Evolutionary conservation across 495 filamentous ascomycete species (phyloP), one percentile per base, ranked within the genome.

Genomic region (Aspergillus cavernicola): DNA sequence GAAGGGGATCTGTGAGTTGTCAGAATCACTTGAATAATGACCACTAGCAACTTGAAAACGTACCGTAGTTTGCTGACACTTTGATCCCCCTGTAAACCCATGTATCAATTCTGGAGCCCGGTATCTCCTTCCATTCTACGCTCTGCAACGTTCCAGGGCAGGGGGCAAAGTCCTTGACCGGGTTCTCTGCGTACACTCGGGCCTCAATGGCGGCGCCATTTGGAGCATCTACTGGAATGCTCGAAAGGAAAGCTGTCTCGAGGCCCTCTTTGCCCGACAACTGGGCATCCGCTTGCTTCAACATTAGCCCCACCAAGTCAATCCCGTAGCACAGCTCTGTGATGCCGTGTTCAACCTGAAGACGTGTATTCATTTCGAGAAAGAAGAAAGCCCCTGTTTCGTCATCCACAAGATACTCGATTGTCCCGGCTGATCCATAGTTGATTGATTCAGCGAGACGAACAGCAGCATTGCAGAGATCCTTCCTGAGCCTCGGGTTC

Each of bases 331-430:
- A 80, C 5, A 80, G 56, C 58, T 87, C 82, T 5, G 84, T 86
- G 45, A 85, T 80, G 12, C 76, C 78, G 63, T 86, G 84, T 64
- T 87, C 84, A 23, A 87, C 84, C 52, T 87, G 84, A 8, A 86
- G 66, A 29, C 84, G 69, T 0, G 84, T 84, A 58, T 86, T 86
- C 80, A 87, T 83, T 58, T 87, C 84, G 4, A 86, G 69, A 54
- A 87, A 87, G 64, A 80, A 87, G 66, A 83, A 84, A 9, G 76
- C 70, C 0, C 71, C 74, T 0, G 74, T 76, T 29, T 70, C 65
- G 48, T 83, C 82, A 57, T 87, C 81, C 10, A 85, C 80, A 2
- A 87, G 72, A 58, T 76, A 87, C 58, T 86, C 83, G 12, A 87
- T 71, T 0, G 84, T 87, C 0, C 84, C 84, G 4, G 78, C 81